These are phyloP conservation scores for Trichoderma atroviride DNA, from an alignment of 2,329 filamentous ascomycete species.

Conservation along the genomic window DNA sequence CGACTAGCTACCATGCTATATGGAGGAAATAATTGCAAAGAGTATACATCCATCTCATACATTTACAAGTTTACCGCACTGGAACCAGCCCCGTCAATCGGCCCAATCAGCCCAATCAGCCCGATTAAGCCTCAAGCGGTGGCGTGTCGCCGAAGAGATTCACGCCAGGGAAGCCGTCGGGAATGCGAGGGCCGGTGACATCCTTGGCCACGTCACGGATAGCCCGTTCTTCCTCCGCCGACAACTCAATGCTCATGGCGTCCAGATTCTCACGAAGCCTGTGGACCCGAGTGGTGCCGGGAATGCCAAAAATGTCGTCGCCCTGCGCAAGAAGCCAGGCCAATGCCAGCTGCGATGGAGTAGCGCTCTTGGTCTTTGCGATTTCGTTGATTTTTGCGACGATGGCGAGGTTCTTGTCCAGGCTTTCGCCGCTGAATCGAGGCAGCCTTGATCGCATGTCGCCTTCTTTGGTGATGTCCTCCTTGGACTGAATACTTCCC, in stretches of 20 bases:
- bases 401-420: conserved; percentile 54
- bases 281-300: conserved; percentile 51
- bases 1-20: not conserved
- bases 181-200: not conserved
- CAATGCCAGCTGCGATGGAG: conserved; percentile 60
- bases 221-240: not conserved
- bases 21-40: not conserved
- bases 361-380: conserved; percentile 56
- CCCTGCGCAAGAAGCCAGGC: conserved; percentile 66
- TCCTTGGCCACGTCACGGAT: conserved; percentile 14
- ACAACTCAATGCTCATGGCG: conserved; percentile 8
- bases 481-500: conserved; percentile 48
- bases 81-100: not conserved
- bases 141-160: conserved; percentile 16
- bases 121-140: not conserved
- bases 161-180: not conserved
- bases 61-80: not conserved
- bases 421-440: conserved; percentile 31
- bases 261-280: not conserved
- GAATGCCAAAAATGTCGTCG: conserved; percentile 62
- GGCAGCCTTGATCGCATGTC: conserved; percentile 45
- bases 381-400: conserved; percentile 53
- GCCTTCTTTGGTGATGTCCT: conserved; percentile 44
- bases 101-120: too few relatives aligned
- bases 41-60: not conserved